Percentiles rank a stretch among this genome's conserved stretches.
Conservation (phyloP, 2,329 filamentous ascomycete genomes). For the Rhynchosporium secalis region DNA sequence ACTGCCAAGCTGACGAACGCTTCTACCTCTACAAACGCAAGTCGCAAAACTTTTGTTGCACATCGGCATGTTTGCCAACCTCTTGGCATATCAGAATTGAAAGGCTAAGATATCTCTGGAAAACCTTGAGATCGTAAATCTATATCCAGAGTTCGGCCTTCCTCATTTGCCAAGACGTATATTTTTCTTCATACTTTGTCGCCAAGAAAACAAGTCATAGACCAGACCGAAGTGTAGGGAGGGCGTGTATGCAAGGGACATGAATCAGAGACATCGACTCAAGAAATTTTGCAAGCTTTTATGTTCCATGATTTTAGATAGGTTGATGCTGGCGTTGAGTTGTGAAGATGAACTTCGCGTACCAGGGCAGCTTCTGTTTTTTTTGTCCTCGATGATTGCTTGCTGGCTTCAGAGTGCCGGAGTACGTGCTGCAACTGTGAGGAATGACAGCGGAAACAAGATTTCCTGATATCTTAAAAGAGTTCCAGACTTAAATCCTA, state of each 20-base stretch:
- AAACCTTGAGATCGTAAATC: too few relatives aligned
- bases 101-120: too few relatives aligned
- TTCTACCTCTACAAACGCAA: too few relatives aligned
- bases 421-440: too few relatives aligned
- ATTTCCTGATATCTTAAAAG: too few relatives aligned
- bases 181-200: not conserved
- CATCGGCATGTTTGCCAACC: slow-evolving; percentile 1
- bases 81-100: not conserved
- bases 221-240: not conserved
- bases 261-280: not conserved
- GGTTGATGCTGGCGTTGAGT: not conserved
- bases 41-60: not conserved
- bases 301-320: not conserved
- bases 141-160: too few relatives aligned
- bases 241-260: not conserved
- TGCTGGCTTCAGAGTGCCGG: too few relatives aligned
- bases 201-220: not conserved
- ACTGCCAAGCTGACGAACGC: not conserved
- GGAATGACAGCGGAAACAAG: too few relatives aligned
- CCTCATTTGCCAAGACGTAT: not conserved
- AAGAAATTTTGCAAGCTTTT: not conserved
- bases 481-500: too few relatives aligned
- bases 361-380: not conserved
- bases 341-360: not conserved
- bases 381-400: too few relatives aligned